A percentile compares a stretch with the other conserved stretches of the same genome.
phyloP scores from a whole-genome alignment of 257 asterid species.

The Ligustrum vulgare region DNA sequence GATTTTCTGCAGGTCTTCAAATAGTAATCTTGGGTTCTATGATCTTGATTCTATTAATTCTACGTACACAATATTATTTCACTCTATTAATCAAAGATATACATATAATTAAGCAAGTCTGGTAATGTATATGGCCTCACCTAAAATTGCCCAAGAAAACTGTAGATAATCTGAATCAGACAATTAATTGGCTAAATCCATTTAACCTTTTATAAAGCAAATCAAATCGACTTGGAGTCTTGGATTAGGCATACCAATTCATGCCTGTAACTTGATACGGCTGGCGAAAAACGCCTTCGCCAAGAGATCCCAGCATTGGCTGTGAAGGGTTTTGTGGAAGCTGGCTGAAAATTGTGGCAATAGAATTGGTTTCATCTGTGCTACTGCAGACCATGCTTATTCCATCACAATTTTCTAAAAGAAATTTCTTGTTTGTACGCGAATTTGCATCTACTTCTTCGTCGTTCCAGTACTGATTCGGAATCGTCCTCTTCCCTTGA shows the following conservation, averaged over 20 bases:
- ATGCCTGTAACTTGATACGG: slow-evolving; percentile 35
- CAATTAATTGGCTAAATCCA: neutral
- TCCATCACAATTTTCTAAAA: slow-evolving; percentile 38
- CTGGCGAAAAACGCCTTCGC: slow-evolving; percentile 62
- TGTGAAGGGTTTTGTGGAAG: slow-evolving; percentile 54
- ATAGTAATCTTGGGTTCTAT: neutral
- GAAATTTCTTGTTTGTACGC: slow-evolving; percentile 53
- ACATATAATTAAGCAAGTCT: slow-evolving; percentile 25
- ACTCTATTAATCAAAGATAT: slow-evolving; percentile 11
- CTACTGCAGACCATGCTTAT: no score
- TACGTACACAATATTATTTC: slow-evolving; percentile 25
- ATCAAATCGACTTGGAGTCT: neutral
- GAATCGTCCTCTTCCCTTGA: slow-evolving; percentile 32
- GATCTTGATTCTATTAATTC: slow-evolving; percentile 13
- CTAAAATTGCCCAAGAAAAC: slow-evolving; percentile 21
- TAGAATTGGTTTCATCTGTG: no score
- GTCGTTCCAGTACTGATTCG: slow-evolving; percentile 50
- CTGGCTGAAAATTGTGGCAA: no score
- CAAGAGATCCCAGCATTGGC: slow-evolving; percentile 52
- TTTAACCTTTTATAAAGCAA: neutral
- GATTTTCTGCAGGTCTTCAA: neutral
- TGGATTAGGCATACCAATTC: slow-evolving; percentile 57
- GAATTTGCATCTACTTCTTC: slow-evolving; percentile 28
- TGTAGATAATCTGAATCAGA: neutral
- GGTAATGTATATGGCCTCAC: slow-evolving; percentile 41